Evolutionary conservation across 768 basidiomycete species (phyloP), one percentile per base, ranked within the genome.

Genomic region (Amyloporia xantha): DNA sequence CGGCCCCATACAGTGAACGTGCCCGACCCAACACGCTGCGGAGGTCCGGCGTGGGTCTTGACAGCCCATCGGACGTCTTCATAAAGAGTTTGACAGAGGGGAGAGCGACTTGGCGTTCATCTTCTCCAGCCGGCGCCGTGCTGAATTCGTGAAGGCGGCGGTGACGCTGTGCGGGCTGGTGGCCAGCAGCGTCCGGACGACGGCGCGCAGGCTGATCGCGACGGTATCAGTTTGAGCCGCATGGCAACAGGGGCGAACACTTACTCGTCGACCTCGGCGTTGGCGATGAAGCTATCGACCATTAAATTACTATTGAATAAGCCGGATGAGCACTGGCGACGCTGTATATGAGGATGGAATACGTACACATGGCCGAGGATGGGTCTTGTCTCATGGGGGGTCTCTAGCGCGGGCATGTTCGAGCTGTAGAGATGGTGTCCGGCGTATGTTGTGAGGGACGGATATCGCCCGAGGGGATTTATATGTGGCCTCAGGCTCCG

Each of bases 231-330:
- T 30, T 58, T 17, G 13, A 2, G 4, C 17, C 19, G 44, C n/a
- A 27, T 7, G 30, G n/a, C 5, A 19, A 23, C 15, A 38, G 15
- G 15, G 26, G 77, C 75, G 41, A 15, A 20, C 20, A 66, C 81
- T 66, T 63, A 80, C 86, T 89, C 87, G 46, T 87, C 83, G 11
- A 76, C 65, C 19, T 69, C 75, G 11, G 81, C 82, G 54, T 90
- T 88, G 2, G 84, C 84, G 55, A 90, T 81, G 56, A 88, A 78
- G 1, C 82, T 86, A 61, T 89, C 87, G 20, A 84, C 71, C 84
- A 86, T 86, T 50, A 82, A 74, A 60, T 84, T 84, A 10, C 84
- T 86, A 61, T 30, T 40, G n/a, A n/a, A n/a, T n/a, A n/a, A n/a
- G n/a, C n/a, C n/a, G n/a, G n/a, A n/a, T n/a, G n/a, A n/a, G n/a